Conservation (phyloP, 2,329 filamentous ascomycete genomes). For the Drechslerella stenobrocha region DNA sequence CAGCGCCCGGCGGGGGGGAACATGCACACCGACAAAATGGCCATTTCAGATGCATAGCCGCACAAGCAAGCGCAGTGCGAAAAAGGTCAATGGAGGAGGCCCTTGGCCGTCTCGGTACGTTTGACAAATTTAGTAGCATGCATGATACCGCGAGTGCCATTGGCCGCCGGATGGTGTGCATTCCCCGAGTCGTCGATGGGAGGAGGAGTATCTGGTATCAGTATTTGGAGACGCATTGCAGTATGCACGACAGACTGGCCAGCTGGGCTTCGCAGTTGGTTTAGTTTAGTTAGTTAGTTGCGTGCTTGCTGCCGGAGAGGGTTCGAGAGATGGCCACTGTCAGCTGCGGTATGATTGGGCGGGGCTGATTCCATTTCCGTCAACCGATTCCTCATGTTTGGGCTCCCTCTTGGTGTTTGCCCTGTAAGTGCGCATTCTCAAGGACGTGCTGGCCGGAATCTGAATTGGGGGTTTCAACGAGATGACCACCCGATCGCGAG, state of each 20-base stretch:
- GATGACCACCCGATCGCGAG: conserved; percentile 4
- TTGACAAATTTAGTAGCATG: conserved; percentile 6
- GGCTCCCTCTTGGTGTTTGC: background rate
- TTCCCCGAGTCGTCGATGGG: too few species aligned
- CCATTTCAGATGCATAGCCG: conserved; percentile 40
- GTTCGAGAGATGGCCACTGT: background rate
- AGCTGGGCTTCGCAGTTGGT: too few species aligned
- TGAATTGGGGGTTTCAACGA: conserved; percentile 4
- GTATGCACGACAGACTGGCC: too few species aligned
- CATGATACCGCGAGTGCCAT: too few species aligned
- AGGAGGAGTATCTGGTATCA: too few species aligned
- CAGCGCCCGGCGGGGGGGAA: conserved; percentile 7
- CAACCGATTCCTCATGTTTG: background rate
- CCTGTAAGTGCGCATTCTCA: background rate
- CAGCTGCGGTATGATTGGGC: background rate
- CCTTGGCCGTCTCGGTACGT: background rate
- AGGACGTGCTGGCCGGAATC: background rate
- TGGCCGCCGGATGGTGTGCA: too few species aligned
- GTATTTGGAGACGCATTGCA: too few species aligned
- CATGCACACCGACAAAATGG: conserved; percentile 16
- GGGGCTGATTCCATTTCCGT: background rate
- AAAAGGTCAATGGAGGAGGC: conserved; percentile 1
- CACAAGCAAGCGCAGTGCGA: conserved; percentile 36
- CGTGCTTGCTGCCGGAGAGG: background rate
- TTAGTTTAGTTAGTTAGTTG: background rate